Conservation (phyloP, 225 moss, liverwort and hornwort species). For the Rhytidiadelphus loreus region DNA sequence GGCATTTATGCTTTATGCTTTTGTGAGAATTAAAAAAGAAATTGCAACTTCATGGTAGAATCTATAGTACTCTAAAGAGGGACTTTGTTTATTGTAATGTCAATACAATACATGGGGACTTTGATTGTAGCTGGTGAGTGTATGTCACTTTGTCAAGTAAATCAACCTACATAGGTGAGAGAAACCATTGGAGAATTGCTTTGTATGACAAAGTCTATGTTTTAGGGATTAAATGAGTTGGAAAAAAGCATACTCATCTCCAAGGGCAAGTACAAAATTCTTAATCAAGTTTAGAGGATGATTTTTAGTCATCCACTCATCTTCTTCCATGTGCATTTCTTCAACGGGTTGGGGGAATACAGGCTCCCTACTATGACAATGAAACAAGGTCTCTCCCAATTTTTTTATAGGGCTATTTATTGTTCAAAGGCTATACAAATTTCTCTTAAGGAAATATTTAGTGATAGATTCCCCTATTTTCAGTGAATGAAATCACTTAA, state of each 20-base stretch:
- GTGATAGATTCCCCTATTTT: fast-evolving
- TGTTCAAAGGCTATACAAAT: not conserved
- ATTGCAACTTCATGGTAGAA: too few relatives aligned
- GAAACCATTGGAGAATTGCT: too few relatives aligned
- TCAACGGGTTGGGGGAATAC: not conserved
- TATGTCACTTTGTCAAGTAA: too few relatives aligned
- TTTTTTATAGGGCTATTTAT: not conserved
- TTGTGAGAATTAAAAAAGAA: too few relatives aligned
- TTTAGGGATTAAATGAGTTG: fast-evolving
- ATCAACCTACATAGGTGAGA: too few relatives aligned
- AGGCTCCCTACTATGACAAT: not conserved
- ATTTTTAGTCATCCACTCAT: not conserved
- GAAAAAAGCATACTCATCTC: not conserved
- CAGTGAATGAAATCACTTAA: not conserved
- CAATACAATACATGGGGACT: too few relatives aligned
- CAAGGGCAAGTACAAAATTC: not conserved
- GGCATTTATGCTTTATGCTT: too few relatives aligned
- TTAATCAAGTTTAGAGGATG: not conserved
- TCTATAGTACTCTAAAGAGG: too few relatives aligned
- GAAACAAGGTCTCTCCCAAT: not conserved
- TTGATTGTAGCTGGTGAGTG: too few relatives aligned
- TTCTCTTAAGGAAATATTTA: not conserved
- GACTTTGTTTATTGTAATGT: too few relatives aligned
- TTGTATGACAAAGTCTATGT: too few relatives aligned
- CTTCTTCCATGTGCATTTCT: not conserved